Percentiles rank a stretch among this genome's conserved stretches.
These are phyloP conservation scores for Graphiopsis chlorocephala DNA, from an alignment of 2,329 filamentous ascomycete genomes.

Conservation along the genomic window DNA sequence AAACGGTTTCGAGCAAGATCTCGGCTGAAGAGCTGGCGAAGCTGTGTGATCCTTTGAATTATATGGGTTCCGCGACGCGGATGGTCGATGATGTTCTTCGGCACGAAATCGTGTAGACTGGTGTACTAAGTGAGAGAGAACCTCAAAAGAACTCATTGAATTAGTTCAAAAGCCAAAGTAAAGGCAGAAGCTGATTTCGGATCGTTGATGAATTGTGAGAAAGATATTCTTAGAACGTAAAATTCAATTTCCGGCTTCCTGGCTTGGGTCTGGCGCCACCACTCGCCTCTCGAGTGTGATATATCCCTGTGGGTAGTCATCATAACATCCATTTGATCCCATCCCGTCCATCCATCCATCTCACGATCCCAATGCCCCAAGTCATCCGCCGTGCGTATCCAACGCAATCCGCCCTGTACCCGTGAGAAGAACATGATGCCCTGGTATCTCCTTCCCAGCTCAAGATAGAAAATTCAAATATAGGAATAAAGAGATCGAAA, in stretches of 20 bases:
- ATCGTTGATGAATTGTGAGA: background rate
- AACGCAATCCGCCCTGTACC: background rate
- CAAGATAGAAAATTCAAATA: background rate
- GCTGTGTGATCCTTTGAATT: conserved; percentile 29
- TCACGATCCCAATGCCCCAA: background rate
- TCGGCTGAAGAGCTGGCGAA: conserved; percentile 19
- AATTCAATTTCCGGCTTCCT: background rate
- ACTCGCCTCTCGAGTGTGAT: background rate
- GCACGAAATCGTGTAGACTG: background rate
- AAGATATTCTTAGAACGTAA: background rate
- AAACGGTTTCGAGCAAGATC: conserved; percentile 21
- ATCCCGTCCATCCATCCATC: background rate
- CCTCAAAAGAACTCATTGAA: background rate
- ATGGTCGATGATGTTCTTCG: conserved; percentile 27
- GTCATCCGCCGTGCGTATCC: background rate
- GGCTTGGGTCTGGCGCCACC: background rate
- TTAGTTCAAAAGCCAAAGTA: background rate
- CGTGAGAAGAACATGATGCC: background rate
- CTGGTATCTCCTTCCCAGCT: background rate
- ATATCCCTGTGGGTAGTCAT: background rate
- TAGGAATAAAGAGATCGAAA: background rate
- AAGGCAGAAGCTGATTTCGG: no score
- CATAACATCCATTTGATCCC: background rate
- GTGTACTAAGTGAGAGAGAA: background rate
- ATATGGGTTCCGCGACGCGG: conserved; percentile 23